Evolutionary conservation across 2,329 filamentous ascomycete species (phyloP), one percentile per base, ranked within the genome.

Genomic region (Myriosclerotinia scirpicola): DNA sequence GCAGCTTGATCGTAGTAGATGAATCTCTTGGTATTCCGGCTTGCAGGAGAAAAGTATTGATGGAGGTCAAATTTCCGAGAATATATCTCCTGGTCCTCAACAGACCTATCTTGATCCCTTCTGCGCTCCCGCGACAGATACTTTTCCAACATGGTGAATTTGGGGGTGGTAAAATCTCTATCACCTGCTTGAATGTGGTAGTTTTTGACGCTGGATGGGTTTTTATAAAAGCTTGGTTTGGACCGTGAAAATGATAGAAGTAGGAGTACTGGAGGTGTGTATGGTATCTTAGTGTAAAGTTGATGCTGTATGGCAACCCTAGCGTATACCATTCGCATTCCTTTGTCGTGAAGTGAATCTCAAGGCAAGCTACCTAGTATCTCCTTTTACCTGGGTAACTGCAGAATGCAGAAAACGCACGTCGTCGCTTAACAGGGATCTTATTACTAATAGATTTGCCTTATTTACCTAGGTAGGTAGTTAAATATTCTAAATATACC

Each of bases 61-160:
- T 60, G 58, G 2, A 60, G 58, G 17, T 60, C 44, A 60, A 60
- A 60, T 48, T 38, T 60, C 5, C 58, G 58, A 12, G 58, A 50
- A 11, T 7, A 60, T 12, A 38, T 60, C 22, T 12, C n/a, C 34
- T 12, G n/a, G 1, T 60, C 58, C 9, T 38, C 44, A 0, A 4
- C 2, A 38, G 58, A 60, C 3, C 58, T 60, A 3, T 38, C n/a
- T 14, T 40, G 14, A 17, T 60, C 20, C 30, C 58, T 20, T 5
- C 30, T 38, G 5, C 30, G 30, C 44, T 60, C 58, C 2, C 58
- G 58, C 5, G n/a, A 3, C 2, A 50, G 44, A 38, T 60, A 60
- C n/a, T 40, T 48, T 17, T 60, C 44, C 34, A 50, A 17, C 58
- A 60, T 60, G 0, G 1, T 38, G 14, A 20, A 14, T 7, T 3